Conservation (phyloP, 2,329 filamentous ascomycete genomes). For the Penicillium aurantiogriseum region DNA sequence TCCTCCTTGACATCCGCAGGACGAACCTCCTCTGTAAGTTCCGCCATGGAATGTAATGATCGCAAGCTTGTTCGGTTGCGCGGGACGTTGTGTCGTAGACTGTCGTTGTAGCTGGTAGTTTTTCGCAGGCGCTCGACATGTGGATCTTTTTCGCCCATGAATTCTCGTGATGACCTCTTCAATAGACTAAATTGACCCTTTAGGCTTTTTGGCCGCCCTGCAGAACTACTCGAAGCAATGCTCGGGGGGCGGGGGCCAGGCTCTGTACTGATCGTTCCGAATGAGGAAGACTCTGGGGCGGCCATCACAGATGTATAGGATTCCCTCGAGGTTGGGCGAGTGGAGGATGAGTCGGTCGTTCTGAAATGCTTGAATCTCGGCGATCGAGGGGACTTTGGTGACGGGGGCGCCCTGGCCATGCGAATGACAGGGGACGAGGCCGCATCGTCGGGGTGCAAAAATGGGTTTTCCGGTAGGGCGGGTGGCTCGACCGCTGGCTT, state of each 20-base stretch:
- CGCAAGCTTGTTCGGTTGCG: conserved; percentile 41
- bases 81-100: conserved; percentile 33
- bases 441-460: conserved; percentile 55
- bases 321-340: conserved; percentile 38
- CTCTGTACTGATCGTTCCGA: conserved; percentile 43
- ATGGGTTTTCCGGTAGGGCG: conserved; percentile 50
- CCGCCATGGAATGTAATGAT: conserved; percentile 44
- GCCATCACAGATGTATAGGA: conserved; percentile 38
- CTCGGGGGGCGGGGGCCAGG: conserved; percentile 40
- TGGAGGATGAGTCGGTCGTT: conserved; percentile 41
- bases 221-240: conserved; percentile 42
- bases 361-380: conserved; percentile 47
- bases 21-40: conserved; percentile 41
- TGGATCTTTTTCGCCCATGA: conserved; percentile 36
- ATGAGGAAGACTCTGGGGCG: conserved; percentile 35
- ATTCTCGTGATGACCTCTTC: conserved; percentile 39
- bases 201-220: conserved; percentile 37
- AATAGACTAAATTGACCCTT: conserved; percentile 36
- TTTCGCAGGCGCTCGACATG: conserved; percentile 35
- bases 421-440: conserved; percentile 70
- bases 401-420: conserved; percentile 77
- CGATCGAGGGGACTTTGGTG: conserved; percentile 58
- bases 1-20: conserved; percentile 22
- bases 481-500: conserved; percentile 45
- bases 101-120: conserved; percentile 36